These are phyloP conservation scores for Fusarium protoensiforme DNA, from an alignment of 2,329 filamentous ascomycete genomes.

Conservation along the genomic window DNA sequence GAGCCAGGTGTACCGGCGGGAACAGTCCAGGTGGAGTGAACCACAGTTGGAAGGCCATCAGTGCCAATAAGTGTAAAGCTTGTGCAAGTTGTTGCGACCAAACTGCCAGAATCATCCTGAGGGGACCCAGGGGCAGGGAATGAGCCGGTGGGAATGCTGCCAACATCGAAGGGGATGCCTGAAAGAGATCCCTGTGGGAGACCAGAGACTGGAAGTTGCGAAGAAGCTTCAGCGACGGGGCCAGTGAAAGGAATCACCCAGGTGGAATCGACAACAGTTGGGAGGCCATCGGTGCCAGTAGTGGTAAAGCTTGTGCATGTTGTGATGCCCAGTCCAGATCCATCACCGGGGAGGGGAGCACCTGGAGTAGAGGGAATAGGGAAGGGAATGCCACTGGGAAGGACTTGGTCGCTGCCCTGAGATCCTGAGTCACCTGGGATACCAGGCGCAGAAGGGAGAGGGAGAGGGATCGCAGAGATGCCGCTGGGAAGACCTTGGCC, in stretches of 20 bases:
- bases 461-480: slow-evolving; percentile 21
- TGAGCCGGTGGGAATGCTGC: slow-evolving; percentile 22
- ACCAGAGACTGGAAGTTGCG: slow-evolving; percentile 19
- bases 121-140: slow-evolving; percentile 20
- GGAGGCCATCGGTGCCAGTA: slow-evolving; percentile 46
- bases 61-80: slow-evolving; percentile 35
- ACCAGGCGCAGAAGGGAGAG: slow-evolving; percentile 20
- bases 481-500: slow-evolving; percentile 27
- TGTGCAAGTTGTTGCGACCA: slow-evolving; percentile 26
- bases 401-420: background rate
- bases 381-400: background rate
- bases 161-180: slow-evolving; percentile 25
- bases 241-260: slow-evolving; percentile 42
- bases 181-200: slow-evolving; percentile 24
- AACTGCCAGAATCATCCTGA: slow-evolving; percentile 21
- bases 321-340: slow-evolving; percentile 25
- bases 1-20: slow-evolving; percentile 13
- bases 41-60: slow-evolving; percentile 36
- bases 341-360: slow-evolving; percentile 9
- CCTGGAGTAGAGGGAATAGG: background rate
- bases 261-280: slow-evolving; percentile 50
- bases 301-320: slow-evolving; percentile 45
- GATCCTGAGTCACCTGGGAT: slow-evolving; percentile 6
- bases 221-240: slow-evolving; percentile 21
- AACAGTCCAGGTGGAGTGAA: slow-evolving; percentile 35